Conservation (phyloP, 2,329 filamentous ascomycete species). For the Zymoseptoria ardabiliae region DNA sequence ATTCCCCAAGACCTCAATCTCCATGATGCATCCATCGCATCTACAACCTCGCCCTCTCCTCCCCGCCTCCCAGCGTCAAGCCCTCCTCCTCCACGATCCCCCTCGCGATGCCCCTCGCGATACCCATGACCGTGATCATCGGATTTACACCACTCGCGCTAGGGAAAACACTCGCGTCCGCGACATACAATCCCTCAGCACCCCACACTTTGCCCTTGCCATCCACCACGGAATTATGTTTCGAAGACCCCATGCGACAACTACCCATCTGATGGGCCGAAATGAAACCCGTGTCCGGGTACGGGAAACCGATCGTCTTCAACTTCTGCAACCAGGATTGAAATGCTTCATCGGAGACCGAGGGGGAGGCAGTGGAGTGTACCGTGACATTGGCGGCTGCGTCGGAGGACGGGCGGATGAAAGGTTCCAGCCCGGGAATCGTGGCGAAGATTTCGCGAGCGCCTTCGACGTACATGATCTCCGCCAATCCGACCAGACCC, state of each 20-base stretch:
- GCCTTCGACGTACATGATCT: constrained; percentile 70
- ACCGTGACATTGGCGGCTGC: constrained; percentile 12
- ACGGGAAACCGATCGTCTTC: constrained; percentile 44
- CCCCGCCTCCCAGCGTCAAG: background rate
- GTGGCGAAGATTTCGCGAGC: constrained; percentile 70
- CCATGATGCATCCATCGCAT: background rate
- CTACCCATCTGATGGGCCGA: constrained; percentile 80
- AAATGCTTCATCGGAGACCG: constrained; percentile 53
- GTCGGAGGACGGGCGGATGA: constrained; percentile 39
- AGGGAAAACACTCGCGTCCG: constrained; percentile 69
- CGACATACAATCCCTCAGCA: constrained; percentile 57
- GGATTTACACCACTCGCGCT: constrained; percentile 73
- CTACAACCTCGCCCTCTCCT: background rate
- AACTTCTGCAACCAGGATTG: constrained; percentile 50
- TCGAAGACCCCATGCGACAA: constrained; percentile 58
- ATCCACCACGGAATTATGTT: constrained; percentile 39
- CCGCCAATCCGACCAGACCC: constrained; percentile 63
- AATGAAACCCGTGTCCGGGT: constrained; percentile 48
- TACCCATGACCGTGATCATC: constrained; percentile 70
- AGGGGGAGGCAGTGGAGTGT: constrained; percentile 14
- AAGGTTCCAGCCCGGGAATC: constrained; percentile 57
- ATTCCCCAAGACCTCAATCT: background rate
- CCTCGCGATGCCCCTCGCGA: constrained; percentile 58
- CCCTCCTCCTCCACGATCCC: constrained; percentile 37
- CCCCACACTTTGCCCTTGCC: constrained; percentile 52